Conservation (phyloP, 306 rosid species). For the Cucurbita ficifolia region DNA sequence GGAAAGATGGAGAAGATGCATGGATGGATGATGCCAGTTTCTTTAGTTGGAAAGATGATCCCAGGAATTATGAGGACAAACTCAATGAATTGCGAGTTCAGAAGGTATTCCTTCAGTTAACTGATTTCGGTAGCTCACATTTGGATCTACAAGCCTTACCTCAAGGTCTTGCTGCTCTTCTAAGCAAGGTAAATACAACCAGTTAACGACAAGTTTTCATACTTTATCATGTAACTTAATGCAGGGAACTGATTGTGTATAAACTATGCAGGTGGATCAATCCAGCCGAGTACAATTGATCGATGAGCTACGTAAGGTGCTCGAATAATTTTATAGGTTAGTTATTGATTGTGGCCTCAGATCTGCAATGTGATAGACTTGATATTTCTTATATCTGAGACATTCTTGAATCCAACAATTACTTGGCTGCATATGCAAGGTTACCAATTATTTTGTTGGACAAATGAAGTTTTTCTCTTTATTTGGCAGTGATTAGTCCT, state of each 20-base stretch:
- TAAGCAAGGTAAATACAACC: conserved; percentile 61
- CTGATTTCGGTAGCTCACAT: conserved; percentile 50
- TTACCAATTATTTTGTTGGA: background rate
- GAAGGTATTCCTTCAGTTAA: conserved; percentile 62
- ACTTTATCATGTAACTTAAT: background rate
- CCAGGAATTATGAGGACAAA: conserved; percentile 46
- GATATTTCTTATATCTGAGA: background rate
- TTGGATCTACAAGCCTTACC: conserved; percentile 81
- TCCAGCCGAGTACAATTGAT: conserved; percentile 38
- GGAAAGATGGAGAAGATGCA: conserved; percentile 34
- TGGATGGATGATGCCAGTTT: conserved; percentile 74
- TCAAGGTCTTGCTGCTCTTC: conserved; percentile 80
- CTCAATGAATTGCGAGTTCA: conserved; percentile 73
- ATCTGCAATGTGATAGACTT: background rate
- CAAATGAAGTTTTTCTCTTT: background rate
- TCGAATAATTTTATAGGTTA: conserved; percentile 16
- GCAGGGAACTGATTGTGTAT: conserved; percentile 11
- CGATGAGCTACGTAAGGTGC: conserved; percentile 66
- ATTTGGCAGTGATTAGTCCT: background rate
- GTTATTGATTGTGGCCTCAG: background rate
- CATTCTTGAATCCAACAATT: background rate
- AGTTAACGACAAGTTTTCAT: background rate
- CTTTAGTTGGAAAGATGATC: conserved; percentile 72
- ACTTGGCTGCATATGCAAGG: background rate
- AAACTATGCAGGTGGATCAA: conserved; percentile 57